Evolutionary conservation across 2,329 filamentous ascomycete genomes (phyloP), one percentile per base, ranked within the genome.

Genomic region (Cercospora berteroae): DNA sequence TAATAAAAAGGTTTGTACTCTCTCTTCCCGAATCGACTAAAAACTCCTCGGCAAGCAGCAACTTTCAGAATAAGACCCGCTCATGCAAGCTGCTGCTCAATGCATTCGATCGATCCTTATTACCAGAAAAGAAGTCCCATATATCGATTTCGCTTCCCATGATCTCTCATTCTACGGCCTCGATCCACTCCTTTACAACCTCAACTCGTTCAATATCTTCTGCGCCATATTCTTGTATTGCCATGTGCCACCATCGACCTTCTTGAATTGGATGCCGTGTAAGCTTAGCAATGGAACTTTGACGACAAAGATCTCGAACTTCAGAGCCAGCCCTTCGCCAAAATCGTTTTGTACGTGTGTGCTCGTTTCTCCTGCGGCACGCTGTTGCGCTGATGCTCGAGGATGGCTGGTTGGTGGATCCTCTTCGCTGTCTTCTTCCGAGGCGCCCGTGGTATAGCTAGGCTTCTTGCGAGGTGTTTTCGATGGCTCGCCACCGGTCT

Each of bases 171-270:
- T 27, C 48, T 55, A 27, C 33, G 33, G 5, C 33, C 12, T 36
- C 33, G 29, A 23, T 20, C 12, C 16, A 7, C 23, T 52, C 9
- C 48, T 25, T 65, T 71, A 97, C 70, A 98, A 85, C 77, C 89
- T 89, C 73, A 99, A 82, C 78, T 95, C 93, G 76, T 90, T 88
- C 73, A 99, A 83, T 75, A 99, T 97, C 74, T 93, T 93, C 80
- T 97, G 94, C 39, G 95, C 95, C 93, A 98, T 96, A 76, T 92
- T 94, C 83, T 97, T 97, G 82, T 96, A 99, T 80, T 97, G 94
- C 94, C 94, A 98, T 67, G 95, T 98, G 67, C 96, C 94, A 39
- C 95, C 94, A 66, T 92, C 88, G 73, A 98, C 90, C 77, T 95
- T 93, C 85, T 99, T 99, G 83, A 99, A 99, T 79, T 98, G 95